Base-by-base conservation (phyloP, 2,329 filamentous ascomycete species). In the Xylariaceae sp. region DNA sequence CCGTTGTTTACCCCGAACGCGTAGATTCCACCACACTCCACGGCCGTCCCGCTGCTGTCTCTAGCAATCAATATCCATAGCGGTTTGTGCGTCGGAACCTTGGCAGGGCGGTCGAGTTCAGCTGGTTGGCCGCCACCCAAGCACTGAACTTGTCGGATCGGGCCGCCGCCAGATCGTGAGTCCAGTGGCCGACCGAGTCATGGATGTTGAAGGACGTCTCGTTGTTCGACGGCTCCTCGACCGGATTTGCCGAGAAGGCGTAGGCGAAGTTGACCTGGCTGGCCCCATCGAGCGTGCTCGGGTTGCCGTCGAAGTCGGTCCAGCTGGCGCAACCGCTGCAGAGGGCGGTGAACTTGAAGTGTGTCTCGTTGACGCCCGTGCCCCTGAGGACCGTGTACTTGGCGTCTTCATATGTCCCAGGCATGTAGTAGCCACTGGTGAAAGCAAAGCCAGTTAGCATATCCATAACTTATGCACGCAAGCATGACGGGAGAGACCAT, bases 261-360 rank as follows among this genome's bases (percentile, higher is more conserved):
- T 60, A 69, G 7, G 65, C 68, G 19, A 69, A 54, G 39, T 59
- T 57, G 41, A 58, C 61, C 34, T 67, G 57, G 11, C 54, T 52
- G 2, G 48, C 53, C 3, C 64, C 60, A 43, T 68, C 62, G 21
- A 71, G 53, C 9, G 56, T 56, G 28, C 51, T 61, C 42, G 56
- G 50, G 38, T 63, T 63, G 17, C 59, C 59, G 38, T 62, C 60
- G n/a, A 62, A 60, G 39, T 68, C 65, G 3, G 59, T 55, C 65
- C 67, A 70, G 42, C 52, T 53, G 13, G 64, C 61, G 55, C 67
- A 70, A 21, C 67, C 68, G 24, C 50, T 48, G 48, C 62, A 64
- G 17, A 61, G 41, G 17, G 55, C 53, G 4, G 61, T 64, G 39
- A 61, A 51, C 32, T 60, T 59, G 55, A 55, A 61, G 34, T 62